Base-by-base conservation (phyloP, 805 yeast species). In the Brettanomyces nanus region DNA sequence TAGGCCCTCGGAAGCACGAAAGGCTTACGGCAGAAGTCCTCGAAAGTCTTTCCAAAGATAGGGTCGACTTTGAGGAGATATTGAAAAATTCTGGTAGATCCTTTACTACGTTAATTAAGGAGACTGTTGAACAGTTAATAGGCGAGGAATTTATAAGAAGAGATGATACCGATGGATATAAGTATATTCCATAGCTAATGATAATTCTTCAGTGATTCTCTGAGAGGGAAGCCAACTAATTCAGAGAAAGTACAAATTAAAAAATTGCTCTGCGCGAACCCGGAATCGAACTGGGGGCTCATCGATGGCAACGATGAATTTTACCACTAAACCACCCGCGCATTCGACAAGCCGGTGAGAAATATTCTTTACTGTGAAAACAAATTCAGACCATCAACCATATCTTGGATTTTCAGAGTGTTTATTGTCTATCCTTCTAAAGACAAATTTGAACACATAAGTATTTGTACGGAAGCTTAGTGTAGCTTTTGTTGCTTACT, bases 271-370 rank as follows among this genome's bases (percentile, higher is more conserved):
- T 36, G 38, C 38, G 38, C 38, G 21, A 36, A 28, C 38, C 38
- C 38, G 38, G 38, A 36, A 36, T 36, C 38, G 38, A 36, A 36
- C 38, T 22, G 38, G 38, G 38, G 38, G 38, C 38, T 36, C 38
- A 29, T 28, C 38, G 33, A 36, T 36, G 38, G 38, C 38, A 36
- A 36, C 33, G 38, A 15, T 29, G 38, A 36, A 36, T 36, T 36
- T 36, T 36, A 36, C 38, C 38, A 36, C 38, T 36, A 36, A 36
- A 36, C 37, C 37, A 34, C 31, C 26, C 23, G 37, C 37, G 37
- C 37, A 19, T 19, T 15, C n/a, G n/a, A 28, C 30, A 28, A n/a
- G n/a, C n/a, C n/a, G n/a, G n/a, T n/a, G n/a, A n/a, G n/a, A n/a
- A n/a, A n/a, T n/a, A n/a, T n/a, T n/a, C n/a, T n/a, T n/a, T n/a